phyloP scores from a whole-genome alignment of 2,329 filamentous ascomycete species.

The Tolypocladium inflatum region DNA sequence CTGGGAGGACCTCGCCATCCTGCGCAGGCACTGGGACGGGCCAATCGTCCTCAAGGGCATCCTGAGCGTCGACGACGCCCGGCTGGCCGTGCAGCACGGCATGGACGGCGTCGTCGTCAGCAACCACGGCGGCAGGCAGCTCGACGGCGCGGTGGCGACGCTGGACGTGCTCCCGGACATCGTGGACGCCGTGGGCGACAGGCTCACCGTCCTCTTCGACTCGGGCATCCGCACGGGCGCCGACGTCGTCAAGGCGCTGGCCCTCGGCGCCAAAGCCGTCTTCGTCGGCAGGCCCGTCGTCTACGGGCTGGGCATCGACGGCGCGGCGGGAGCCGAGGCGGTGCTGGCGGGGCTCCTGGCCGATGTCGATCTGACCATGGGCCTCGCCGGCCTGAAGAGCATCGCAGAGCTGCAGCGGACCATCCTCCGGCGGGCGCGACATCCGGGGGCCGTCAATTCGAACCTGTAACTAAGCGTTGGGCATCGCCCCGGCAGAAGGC shows the following conservation, averaged over 20 bases:
- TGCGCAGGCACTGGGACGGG: conserved; percentile 52
- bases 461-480: conserved; percentile 15
- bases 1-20: conserved; percentile 52
- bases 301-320: conserved; percentile 25
- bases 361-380: conserved; percentile 43
- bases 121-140: conserved; percentile 33
- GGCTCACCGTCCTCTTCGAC: conserved; percentile 45
- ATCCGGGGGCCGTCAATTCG: conserved; percentile 22
- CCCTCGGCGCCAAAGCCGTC: conserved; percentile 29
- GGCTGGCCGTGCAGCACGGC: conserved; percentile 24
- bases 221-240: conserved; percentile 29
- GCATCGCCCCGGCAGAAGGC: background rate
- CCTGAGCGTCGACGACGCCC: conserved; percentile 28
- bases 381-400: conserved; percentile 38
- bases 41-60: conserved; percentile 33
- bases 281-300: conserved; percentile 32
- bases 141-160: conserved; percentile 32
- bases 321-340: conserved; percentile 43
- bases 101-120: conserved; percentile 30
- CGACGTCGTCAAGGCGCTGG: conserved; percentile 30
- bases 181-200: conserved; percentile 46
- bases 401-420: conserved; percentile 25
- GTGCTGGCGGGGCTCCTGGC: conserved; percentile 31
- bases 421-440: conserved; percentile 21
- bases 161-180: conserved; percentile 42